Conservation (phyloP, 768 basidiomycete genomes). For the Mycena amicta region DNA sequence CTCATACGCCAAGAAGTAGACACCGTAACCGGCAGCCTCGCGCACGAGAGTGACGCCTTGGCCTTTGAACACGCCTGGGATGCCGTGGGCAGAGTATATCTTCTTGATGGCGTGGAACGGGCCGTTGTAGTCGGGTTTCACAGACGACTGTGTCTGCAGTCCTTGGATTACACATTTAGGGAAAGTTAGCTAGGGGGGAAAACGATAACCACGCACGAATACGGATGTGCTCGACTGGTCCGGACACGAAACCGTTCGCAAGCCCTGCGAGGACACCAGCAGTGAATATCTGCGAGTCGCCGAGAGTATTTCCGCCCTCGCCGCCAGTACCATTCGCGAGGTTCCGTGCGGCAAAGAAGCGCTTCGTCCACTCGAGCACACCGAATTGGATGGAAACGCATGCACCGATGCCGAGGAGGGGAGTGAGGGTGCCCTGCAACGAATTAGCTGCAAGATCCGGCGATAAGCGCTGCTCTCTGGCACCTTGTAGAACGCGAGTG, state of each 20-base stretch:
- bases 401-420: conserved; percentile 87
- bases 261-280: conserved; percentile 87
- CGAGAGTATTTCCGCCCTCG: conserved; percentile 61
- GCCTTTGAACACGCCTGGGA: conserved; percentile 90
- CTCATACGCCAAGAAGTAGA: conserved; percentile 93
- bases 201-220: conserved; percentile 71
- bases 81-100: conserved; percentile 73
- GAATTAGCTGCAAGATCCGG: conserved; percentile 3
- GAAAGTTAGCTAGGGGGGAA: neutral
- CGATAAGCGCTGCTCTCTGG: conserved; percentile 3
- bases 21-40: conserved; percentile 80
- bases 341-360: conserved; percentile 72
- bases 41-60: conserved; percentile 86
- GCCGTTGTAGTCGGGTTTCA: conserved; percentile 75
- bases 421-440: conserved; percentile 82
- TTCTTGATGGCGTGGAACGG: conserved; percentile 89
- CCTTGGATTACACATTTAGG: conserved; percentile 34
- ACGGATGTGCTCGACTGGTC: conserved; percentile 96
- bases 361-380: conserved; percentile 83
- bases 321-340: conserved; percentile 60
- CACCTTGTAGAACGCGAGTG: conserved; percentile 94
- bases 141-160: conserved; percentile 86
- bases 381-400: conserved; percentile 98
- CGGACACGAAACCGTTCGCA: conserved; percentile 90
- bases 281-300: conserved; percentile 64